These are phyloP conservation scores for Agroathelia rolfsii DNA, from an alignment of 1,284 basidiomycete species.

Conservation along the genomic window DNA sequence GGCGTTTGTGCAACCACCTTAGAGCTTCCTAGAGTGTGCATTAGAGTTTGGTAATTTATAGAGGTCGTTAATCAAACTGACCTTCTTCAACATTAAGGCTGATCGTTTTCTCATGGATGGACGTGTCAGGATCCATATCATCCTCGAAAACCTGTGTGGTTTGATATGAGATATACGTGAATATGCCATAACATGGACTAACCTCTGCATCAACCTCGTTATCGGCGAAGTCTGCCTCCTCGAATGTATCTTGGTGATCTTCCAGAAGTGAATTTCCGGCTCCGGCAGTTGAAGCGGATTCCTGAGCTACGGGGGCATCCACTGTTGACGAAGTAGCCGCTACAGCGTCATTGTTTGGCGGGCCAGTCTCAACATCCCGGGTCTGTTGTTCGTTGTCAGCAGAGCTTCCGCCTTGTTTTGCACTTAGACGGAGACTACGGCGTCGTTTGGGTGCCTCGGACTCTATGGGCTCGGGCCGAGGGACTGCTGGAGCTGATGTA, in stretches of 20 bases:
- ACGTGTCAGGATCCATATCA: conserved; percentile 59
- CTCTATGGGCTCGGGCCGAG: conserved; percentile 21
- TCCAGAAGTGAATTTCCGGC: no score
- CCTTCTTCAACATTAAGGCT: conserved; percentile 77
- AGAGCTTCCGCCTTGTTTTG: conserved; percentile 39
- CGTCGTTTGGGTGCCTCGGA: conserved; percentile 44
- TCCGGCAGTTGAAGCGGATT: conserved; percentile 20
- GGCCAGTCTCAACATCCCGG: conserved; percentile 8
- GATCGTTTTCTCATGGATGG: conserved; percentile 71
- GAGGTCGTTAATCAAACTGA: conserved; percentile 21
- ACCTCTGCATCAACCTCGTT: conserved; percentile 75
- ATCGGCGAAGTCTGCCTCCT: conserved; percentile 63
- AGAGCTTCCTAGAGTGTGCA: conserved; percentile 55
- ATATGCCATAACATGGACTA: conserved; percentile 7
- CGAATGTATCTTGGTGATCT: conserved; percentile 56
- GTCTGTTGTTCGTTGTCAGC: conserved; percentile 13
- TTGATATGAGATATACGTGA: neutral
- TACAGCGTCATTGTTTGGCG: conserved; percentile 13
- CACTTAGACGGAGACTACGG: conserved; percentile 77
- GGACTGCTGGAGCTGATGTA: conserved; percentile 20
- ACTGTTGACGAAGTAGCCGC: conserved; percentile 19
- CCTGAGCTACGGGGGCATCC: conserved; percentile 19
- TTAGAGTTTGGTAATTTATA: conserved; percentile 2
- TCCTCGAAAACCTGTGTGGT: conserved; percentile 54
- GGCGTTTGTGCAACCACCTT: conserved; percentile 93